Percentiles rank a stretch among this genome's conserved stretches.
phyloP scores from a whole-genome alignment of 768 basidiomycete genomes.

The Lentinula guzmanii region DNA sequence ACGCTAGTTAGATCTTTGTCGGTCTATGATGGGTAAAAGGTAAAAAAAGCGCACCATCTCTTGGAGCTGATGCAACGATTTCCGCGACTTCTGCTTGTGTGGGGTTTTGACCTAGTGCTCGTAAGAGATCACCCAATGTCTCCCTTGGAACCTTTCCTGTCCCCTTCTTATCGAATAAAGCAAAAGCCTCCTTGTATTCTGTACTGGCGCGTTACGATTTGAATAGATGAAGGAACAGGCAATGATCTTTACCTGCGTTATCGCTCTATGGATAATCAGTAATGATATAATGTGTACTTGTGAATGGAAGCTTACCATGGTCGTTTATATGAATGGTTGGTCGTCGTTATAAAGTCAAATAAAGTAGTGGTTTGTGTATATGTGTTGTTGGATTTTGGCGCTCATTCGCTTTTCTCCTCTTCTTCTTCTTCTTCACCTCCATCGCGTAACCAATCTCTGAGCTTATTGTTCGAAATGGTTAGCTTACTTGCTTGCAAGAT shows the following conservation, averaged over 20 bases:
- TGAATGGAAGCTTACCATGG: background rate
- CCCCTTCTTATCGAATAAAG: conserved; percentile 96
- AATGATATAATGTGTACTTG: background rate
- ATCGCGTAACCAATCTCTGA: background rate
- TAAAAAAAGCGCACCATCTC: conserved; percentile 51
- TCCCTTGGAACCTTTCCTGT: conserved; percentile 86
- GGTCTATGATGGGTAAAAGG: background rate
- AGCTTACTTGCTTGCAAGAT: background rate
- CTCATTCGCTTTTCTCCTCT: background rate
- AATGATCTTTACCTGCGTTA: conserved; percentile 27
- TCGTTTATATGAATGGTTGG: background rate
- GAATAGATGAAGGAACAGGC: background rate
- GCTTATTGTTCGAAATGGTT: background rate
- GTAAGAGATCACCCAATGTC: conserved; percentile 85
- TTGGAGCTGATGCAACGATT: conserved; percentile 64
- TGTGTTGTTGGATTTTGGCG: background rate
- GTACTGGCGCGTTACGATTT: conserved; percentile 2
- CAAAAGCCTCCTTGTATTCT: conserved; percentile 98
- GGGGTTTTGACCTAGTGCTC: conserved; percentile 97
- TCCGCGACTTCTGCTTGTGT: conserved; percentile 95
- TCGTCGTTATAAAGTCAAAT: background rate
- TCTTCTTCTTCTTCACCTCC: background rate
- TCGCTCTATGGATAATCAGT: conserved; percentile 22
- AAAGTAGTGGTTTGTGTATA: background rate
- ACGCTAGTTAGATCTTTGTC: conserved; percentile 1